These are phyloP conservation scores for Scleroderma bovista DNA, from an alignment of 768 basidiomycete species.

Conservation along the genomic window DNA sequence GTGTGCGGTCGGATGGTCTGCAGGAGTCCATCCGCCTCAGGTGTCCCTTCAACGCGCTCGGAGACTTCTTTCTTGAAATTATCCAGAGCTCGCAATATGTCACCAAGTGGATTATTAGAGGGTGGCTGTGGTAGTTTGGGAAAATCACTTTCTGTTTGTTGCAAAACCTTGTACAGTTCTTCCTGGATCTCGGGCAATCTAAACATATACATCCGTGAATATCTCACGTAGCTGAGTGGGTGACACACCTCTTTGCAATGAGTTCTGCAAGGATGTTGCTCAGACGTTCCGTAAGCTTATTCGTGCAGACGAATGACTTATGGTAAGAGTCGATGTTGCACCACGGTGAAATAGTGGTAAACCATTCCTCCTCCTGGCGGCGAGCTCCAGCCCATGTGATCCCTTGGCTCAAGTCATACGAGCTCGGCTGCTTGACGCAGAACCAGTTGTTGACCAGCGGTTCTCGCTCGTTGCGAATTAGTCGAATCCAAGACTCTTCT, in stretches of 20 bases:
- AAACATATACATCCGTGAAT: neutral
- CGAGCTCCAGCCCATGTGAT: constrained; percentile 57
- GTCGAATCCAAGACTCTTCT: constrained; percentile 43
- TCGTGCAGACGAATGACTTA: constrained; percentile 50
- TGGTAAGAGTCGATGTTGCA: constrained; percentile 44
- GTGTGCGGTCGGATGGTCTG: constrained; percentile 45
- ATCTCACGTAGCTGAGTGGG: neutral
- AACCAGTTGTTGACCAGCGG: constrained; percentile 28
- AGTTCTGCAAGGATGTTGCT: constrained; percentile 58
- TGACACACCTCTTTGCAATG: constrained; percentile 51
- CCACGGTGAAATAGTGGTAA: constrained; percentile 50
- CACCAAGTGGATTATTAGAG: constrained; percentile 48
- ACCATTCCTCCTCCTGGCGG: constrained; percentile 50
- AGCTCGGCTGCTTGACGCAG: constrained; percentile 38
- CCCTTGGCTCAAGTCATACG: constrained; percentile 16
- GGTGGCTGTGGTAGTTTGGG: constrained; percentile 43
- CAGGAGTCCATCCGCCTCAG: constrained; percentile 46
- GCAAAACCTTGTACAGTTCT: constrained; percentile 46
- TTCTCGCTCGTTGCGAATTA: constrained; percentile 49
- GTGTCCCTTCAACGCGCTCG: constrained; percentile 46
- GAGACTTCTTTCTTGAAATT: constrained; percentile 42
- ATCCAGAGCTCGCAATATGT: constrained; percentile 45
- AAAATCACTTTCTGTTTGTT: constrained; percentile 31
- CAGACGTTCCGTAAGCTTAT: constrained; percentile 49
- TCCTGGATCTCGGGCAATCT: constrained; percentile 62